Percentiles rank a stretch among this genome's conserved stretches.
phyloP scores from a whole-genome alignment of 2,329 filamentous ascomycete species.

The Tolypocladium tropicale region DNA sequence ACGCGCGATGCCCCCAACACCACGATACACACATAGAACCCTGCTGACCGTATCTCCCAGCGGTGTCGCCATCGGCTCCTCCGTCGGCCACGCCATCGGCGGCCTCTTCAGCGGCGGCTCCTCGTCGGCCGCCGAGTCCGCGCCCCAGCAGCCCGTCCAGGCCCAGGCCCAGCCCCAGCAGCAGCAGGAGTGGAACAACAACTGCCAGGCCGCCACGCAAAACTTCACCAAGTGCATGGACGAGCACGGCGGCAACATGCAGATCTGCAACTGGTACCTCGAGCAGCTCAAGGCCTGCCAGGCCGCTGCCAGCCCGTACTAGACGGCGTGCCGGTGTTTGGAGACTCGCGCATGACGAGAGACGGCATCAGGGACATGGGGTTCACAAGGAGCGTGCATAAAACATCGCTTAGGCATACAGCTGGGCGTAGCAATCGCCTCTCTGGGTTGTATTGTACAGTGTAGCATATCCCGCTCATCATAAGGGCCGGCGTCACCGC shows the following conservation, averaged over 20 bases:
- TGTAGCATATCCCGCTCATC: constrained; percentile 15
- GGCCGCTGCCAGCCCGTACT: constrained; percentile 63
- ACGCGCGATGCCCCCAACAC: too few relatives aligned
- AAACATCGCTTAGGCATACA: neutral
- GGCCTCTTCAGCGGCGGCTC: constrained; percentile 72
- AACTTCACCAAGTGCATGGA: constrained; percentile 95
- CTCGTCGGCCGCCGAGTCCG: constrained; percentile 39
- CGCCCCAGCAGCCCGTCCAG: constrained; percentile 37
- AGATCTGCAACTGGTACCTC: constrained; percentile 95
- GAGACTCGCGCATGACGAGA: neutral
- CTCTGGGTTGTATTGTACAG: constrained; percentile 17
- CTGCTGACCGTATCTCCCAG: constrained; percentile 33
- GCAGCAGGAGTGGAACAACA: constrained; percentile 44
- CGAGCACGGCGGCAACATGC: constrained; percentile 86
- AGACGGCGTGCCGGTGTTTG: constrained; percentile 14
- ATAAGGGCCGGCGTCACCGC: constrained; percentile 1
- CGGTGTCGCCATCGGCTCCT: constrained; percentile 92
- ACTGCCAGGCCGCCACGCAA: constrained; percentile 71
- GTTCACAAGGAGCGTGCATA: neutral
- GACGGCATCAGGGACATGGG: neutral
- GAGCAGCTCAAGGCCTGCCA: constrained; percentile 94
- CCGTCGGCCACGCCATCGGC: constrained; percentile 89
- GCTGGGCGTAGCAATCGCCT: neutral
- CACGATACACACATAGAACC: too few relatives aligned
- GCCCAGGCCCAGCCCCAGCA: constrained; percentile 33